A percentile compares a stretch with the other conserved stretches of the same genome.
These are phyloP conservation scores for Phoma sp. DNA, from an alignment of 2,329 filamentous ascomycete genomes.

Conservation along the genomic window DNA sequence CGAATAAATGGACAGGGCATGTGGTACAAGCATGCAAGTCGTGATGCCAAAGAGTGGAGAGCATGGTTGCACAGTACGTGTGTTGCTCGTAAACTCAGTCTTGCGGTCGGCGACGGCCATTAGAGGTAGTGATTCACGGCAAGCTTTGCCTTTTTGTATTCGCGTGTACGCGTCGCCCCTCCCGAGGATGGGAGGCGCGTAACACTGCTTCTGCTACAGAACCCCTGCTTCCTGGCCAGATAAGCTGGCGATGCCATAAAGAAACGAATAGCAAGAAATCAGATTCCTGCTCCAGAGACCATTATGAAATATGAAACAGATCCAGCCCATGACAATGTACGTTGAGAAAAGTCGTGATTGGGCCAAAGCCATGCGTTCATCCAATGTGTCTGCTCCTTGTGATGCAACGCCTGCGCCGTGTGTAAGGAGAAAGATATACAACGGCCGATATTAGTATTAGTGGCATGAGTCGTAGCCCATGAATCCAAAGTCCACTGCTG, in stretches of 20 bases:
- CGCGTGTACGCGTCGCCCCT: constrained; percentile 11
- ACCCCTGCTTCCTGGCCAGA: constrained; percentile 1
- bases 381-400: constrained; percentile 10
- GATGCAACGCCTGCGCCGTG: constrained; percentile 15
- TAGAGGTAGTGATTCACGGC: constrained; percentile 1
- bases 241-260: constrained; percentile 7
- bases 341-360: constrained; percentile 15
- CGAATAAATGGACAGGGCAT: neutral
- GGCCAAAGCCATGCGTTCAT: constrained; percentile 10
- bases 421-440: constrained; percentile 1
- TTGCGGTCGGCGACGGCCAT: neutral
- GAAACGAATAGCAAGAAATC: constrained; percentile 9
- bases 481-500: neutral
- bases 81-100: neutral
- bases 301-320: constrained; percentile 18
- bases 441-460: constrained; percentile 14
- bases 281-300: constrained; percentile 6
- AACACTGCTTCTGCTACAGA: constrained; percentile 11
- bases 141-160: constrained; percentile 11
- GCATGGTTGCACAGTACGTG: constrained; percentile 3
- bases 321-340: constrained; percentile 17
- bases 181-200: constrained; percentile 2
- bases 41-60: neutral
- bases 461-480: neutral
- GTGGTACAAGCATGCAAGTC: neutral